phyloP scores from a whole-genome alignment of 1,284 basidiomycete genomes.

The Cryptococcus sp. region DNA sequence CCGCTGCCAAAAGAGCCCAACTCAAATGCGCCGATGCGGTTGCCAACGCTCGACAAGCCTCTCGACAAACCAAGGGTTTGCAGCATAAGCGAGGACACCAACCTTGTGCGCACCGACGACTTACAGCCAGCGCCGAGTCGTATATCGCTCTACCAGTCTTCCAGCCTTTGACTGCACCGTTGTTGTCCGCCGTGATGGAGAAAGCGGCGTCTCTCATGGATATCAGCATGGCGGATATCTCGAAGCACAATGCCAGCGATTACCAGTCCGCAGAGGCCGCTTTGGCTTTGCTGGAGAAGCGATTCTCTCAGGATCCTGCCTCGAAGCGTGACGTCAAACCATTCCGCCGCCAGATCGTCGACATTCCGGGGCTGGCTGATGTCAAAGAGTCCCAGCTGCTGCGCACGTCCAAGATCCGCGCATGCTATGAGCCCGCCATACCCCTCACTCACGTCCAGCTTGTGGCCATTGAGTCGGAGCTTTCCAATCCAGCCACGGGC shows the following conservation, averaged over 20 bases:
- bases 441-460: conserved; percentile 12
- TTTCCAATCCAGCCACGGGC: not conserved
- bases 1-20: not conserved
- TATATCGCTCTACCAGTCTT: conserved; percentile 15
- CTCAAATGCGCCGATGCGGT: not conserved
- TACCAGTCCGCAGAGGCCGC: no score
- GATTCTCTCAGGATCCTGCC: no score
- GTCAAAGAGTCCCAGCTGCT: not conserved
- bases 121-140: conserved; percentile 14
- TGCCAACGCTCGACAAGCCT: not conserved
- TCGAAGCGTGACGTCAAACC: no score
- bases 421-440: conserved; percentile 7
- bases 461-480: conserved; percentile 1
- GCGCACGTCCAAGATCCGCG: conserved; percentile 3
- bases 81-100: conserved; percentile 11
- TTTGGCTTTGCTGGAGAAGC: no score
- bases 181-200: not conserved
- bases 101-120: not conserved
- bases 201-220: not conserved
- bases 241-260: no score
- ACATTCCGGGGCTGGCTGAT: not conserved
- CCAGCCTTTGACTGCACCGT: not conserved
- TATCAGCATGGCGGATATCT: not conserved
- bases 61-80: not conserved
- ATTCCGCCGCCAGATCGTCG: no score